phyloP scores from a whole-genome alignment of 1,284 basidiomycete genomes.

The Leccinum variabile region DNA sequence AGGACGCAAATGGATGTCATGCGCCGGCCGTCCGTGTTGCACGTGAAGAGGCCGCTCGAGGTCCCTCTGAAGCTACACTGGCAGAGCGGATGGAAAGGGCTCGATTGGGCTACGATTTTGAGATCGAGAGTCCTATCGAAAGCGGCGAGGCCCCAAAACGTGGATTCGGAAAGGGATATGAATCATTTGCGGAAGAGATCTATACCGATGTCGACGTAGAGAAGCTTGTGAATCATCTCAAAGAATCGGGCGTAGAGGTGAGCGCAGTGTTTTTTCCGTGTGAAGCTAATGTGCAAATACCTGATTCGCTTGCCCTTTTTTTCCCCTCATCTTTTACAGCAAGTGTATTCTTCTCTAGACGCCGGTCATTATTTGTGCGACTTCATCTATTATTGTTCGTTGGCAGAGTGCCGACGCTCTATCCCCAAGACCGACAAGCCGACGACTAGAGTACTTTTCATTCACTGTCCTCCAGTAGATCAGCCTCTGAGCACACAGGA shows the following conservation, averaged over 20 bases:
- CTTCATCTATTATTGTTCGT: constrained; percentile 75
- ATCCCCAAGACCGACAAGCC: constrained; percentile 56
- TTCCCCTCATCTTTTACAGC: constrained; percentile 36
- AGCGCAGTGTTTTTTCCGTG: constrained; percentile 19
- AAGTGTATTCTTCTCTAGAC: constrained; percentile 72
- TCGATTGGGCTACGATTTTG: constrained; percentile 32
- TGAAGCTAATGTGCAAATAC: constrained; percentile 2
- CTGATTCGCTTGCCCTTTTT: constrained; percentile 6
- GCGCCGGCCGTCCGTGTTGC: constrained; percentile 50
- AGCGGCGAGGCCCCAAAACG: constrained; percentile 41
- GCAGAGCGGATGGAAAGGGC: constrained; percentile 39
- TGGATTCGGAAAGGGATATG: constrained; percentile 53
- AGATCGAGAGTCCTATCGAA: constrained; percentile 28
- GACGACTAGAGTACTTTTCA: constrained; percentile 61
- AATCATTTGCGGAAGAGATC: constrained; percentile 46
- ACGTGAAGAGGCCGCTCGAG: constrained; percentile 27
- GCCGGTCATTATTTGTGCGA: constrained; percentile 78
- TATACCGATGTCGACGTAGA: constrained; percentile 49
- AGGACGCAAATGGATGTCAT: constrained; percentile 59
- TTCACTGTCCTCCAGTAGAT: constrained; percentile 68
- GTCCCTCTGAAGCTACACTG: constrained; percentile 33
- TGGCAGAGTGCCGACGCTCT: constrained; percentile 64
- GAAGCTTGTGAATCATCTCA: constrained; percentile 55
- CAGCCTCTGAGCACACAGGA: constrained; percentile 62
- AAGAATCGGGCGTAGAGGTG: constrained; percentile 58